Conservation (phyloP, 805 yeast genomes). For the Pichia cephalocereana region DNA sequence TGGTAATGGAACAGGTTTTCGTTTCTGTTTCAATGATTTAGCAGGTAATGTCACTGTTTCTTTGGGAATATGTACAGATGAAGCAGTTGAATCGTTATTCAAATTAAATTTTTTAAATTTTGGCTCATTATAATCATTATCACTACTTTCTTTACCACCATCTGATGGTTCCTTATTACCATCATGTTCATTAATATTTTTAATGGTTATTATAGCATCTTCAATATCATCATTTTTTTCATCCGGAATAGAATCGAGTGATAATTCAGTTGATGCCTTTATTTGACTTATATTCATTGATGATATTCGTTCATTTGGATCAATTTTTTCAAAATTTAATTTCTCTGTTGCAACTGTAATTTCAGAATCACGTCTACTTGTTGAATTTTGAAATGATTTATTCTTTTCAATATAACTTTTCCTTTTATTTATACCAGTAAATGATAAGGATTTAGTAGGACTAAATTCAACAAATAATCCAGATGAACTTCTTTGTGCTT, state of each 20-base stretch:
- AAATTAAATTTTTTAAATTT: background rate
- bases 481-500: background rate
- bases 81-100: slow-evolving; percentile 1
- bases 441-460: background rate
- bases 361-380: background rate
- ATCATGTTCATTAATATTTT: background rate
- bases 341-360: background rate
- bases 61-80: no score
- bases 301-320: background rate
- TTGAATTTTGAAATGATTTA: background rate
- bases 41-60: no score
- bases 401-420: background rate
- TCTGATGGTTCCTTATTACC: no score
- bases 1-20: background rate
- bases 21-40: background rate
- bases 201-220: slow-evolving; percentile 3
- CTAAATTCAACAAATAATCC: slow-evolving; percentile 4
- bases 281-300: no score
- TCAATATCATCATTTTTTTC: background rate
- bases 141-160: background rate
- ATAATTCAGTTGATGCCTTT: background rate
- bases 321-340: background rate
- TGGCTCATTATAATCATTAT: no score
- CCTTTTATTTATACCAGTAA: background rate
- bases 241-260: background rate